These are phyloP conservation scores for Geotrichum restrictum DNA, from an alignment of 1,139 yeast genomes.

Conservation along the genomic window DNA sequence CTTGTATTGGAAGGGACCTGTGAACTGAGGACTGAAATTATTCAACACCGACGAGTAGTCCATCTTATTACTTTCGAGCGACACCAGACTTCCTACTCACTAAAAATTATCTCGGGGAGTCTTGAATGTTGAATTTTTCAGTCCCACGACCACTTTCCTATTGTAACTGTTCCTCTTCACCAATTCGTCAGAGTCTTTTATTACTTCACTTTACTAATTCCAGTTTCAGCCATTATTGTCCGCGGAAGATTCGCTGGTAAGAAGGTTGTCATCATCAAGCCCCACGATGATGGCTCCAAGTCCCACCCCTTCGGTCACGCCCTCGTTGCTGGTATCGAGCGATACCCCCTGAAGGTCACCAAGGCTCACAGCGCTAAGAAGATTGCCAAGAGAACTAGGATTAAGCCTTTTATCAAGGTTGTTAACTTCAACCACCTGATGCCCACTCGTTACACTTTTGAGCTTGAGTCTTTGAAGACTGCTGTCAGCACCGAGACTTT, in stretches of 20 bases:
- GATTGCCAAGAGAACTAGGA: slow-evolving; percentile 94
- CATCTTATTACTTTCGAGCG: no score
- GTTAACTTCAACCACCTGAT: slow-evolving; percentile 99
- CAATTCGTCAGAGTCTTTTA: neutral
- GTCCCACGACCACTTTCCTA: neutral
- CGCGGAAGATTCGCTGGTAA: slow-evolving; percentile 99
- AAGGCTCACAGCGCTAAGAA: slow-evolving; percentile 94
- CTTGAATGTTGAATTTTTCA: neutral
- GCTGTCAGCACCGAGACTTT: slow-evolving; percentile 90
- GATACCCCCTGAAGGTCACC: slow-evolving; percentile 97
- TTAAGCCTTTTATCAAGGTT: slow-evolving; percentile 98
- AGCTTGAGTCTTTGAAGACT: slow-evolving; percentile 91
- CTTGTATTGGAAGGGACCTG: neutral
- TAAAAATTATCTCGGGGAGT: no score
- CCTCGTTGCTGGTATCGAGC: slow-evolving; percentile 98
- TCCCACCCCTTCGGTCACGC: slow-evolving; percentile 99
- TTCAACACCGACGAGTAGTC: neutral
- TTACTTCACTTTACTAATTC: slow-evolving; percentile 1
- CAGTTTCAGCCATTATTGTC: slow-evolving; percentile 82
- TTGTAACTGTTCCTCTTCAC: neutral
- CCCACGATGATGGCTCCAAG: slow-evolving; percentile 99
- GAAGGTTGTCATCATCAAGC: slow-evolving; percentile 98
- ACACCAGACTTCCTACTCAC: neutral
- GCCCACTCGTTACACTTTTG: slow-evolving; percentile 99
- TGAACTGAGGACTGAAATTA: neutral